A percentile compares a stretch with the other conserved stretches of the same genome.
phyloP scores from a whole-genome alignment of 805 yeast species.

The Brettanomyces anomalus region DNA sequence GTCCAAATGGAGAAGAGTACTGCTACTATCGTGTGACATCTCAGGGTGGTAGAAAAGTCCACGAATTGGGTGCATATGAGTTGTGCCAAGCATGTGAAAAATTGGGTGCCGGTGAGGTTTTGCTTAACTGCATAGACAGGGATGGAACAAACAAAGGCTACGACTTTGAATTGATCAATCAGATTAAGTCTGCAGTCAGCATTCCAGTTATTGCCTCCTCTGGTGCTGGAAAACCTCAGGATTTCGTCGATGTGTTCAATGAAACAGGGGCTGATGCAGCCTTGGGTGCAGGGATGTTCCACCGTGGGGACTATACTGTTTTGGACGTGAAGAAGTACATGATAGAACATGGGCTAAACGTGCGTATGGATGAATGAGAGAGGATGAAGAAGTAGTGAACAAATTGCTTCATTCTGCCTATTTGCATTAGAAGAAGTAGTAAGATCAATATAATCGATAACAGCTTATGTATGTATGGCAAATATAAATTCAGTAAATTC shows the following conservation, averaged over 20 bases:
- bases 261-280: slow-evolving; percentile 91
- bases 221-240: slow-evolving; percentile 93
- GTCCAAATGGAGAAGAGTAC: slow-evolving; percentile 83
- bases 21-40: slow-evolving; percentile 95
- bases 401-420: no score
- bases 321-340: slow-evolving; percentile 70
- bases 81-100: slow-evolving; percentile 82
- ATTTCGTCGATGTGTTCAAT: slow-evolving; percentile 80
- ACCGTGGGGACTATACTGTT: slow-evolving; percentile 87
- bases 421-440: no score
- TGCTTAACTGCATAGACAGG: slow-evolving; percentile 90
- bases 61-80: slow-evolving; percentile 87
- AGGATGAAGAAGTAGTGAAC: neutral
- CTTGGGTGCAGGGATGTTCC: slow-evolving; percentile 97
- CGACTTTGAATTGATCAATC: slow-evolving; percentile 76
- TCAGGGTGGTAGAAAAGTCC: slow-evolving; percentile 88
- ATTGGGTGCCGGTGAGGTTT: slow-evolving; percentile 92
- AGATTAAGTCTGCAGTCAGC: slow-evolving; percentile 63
- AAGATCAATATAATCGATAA: no score
- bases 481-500: neutral
- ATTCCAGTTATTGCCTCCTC: slow-evolving; percentile 97
- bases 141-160: slow-evolving; percentile 96
- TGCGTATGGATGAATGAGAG: slow-evolving; percentile 48
- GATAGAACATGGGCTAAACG: slow-evolving; percentile 51
- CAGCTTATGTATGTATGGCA: neutral